Percentiles rank a stretch among this genome's conserved stretches.
Conservation (phyloP, 306 rosid species). For the Chamaecrista fasciculata region DNA sequence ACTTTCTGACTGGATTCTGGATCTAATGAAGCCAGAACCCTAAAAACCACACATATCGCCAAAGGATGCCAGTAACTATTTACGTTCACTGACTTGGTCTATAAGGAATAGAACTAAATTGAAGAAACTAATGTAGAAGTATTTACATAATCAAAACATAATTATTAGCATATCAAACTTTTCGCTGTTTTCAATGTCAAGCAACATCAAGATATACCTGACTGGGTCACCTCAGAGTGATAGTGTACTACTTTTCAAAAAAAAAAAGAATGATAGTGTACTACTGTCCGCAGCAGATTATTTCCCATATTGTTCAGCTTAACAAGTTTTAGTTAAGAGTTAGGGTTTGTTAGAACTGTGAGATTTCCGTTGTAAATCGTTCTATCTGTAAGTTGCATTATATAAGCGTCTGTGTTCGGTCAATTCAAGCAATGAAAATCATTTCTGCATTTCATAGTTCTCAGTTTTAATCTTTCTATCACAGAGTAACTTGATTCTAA, state of each 20-base stretch:
- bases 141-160: neutral
- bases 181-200: neutral
- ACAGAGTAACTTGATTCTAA: constrained; percentile 1
- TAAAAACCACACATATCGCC: neutral
- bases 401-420: too few species aligned
- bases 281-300: too few species aligned
- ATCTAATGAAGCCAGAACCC: neutral
- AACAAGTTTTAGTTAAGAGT: too few species aligned
- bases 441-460: too few species aligned
- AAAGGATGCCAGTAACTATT: constrained; percentile 4
- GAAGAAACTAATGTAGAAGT: neutral
- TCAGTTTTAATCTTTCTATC: too few species aligned
- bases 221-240: neutral
- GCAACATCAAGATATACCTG: neutral
- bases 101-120: neutral
- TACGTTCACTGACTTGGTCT: neutral
- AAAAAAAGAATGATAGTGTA: too few species aligned
- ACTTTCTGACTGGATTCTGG: neutral
- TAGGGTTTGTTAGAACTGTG: too few species aligned
- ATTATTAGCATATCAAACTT: neutral
- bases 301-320: too few species aligned
- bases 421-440: too few species aligned
- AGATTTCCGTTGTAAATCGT: too few species aligned
- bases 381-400: too few species aligned
- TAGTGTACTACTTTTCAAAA: too few species aligned